Base-by-base conservation (phyloP, 1,284 basidiomycete species). In the Golubevia sp. region DNA sequence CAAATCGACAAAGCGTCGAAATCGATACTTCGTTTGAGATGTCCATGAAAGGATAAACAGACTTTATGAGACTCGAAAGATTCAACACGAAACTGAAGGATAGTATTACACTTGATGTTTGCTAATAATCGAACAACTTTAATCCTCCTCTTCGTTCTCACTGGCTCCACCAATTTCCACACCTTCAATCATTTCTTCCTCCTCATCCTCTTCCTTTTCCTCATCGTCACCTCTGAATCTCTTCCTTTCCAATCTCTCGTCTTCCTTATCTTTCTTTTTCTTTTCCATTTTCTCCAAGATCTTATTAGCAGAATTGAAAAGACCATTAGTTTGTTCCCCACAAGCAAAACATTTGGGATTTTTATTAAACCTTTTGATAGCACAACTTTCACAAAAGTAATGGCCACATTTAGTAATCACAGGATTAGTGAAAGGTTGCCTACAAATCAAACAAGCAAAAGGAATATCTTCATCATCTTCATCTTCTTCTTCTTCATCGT, bases 281-380 rank as follows among this genome's bases (percentile, higher is more conserved):
- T n/a, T n/a, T 49, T 71, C 54, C 74, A 81, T 78, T 56, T 71
- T 64, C 11, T 77, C 61, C 38, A 82, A 51, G 23, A 82, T 65
- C 49, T 78, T 79, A 1, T 61, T 73, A 1, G 80, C 80, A 11
- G 67, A 58, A 48, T 79, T 79, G 61, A 82, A 82, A 34, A 82
- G 53, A 0, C 80, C 80, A 1, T 67, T 61, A 1, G 80, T 82
- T 66, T 79, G 77, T n/a, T 70, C 66, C 13, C 78, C 78, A 54
- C 80, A 82, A 7, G 80, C 80, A 56, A 82, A 82, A 58, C 80
- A 82, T 61, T 82, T 82, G 34, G 67, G 64, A 25, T 73, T 82
- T 70, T 70, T 76, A 3, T 64, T 60, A 50, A 68, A 82, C 11
- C 80, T 60, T 61, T 63, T 64, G 56, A 82, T 70, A 0, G 80